These are phyloP conservation scores for Coemansia sp. DNA, from an alignment of 192 early-diverging fungal species.

Conservation along the genomic window DNA sequence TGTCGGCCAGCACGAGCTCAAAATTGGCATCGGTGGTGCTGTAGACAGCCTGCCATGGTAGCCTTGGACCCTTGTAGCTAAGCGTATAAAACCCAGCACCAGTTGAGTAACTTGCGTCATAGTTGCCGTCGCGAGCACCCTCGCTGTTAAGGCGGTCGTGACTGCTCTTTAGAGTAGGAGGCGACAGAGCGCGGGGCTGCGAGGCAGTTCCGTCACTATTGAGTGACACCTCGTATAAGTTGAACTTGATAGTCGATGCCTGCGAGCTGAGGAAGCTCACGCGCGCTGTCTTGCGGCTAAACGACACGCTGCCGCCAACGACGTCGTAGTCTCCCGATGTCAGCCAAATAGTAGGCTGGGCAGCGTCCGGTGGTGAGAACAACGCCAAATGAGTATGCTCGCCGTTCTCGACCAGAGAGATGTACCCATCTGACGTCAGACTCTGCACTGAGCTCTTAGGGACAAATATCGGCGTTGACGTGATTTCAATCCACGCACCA, in stretches of 20 bases:
- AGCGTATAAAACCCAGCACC: conserved; percentile 73
- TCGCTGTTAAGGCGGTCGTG: conserved; percentile 23
- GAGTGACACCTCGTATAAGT: conserved; percentile 55
- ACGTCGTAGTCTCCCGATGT: conserved; percentile 77
- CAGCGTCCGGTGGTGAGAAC: conserved; percentile 57
- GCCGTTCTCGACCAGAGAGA: conserved; percentile 66
- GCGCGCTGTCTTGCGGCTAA: conserved; percentile 37
- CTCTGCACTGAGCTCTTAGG: conserved; percentile 24
- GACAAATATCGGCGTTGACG: conserved; percentile 39
- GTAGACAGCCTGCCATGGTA: conserved; percentile 75
- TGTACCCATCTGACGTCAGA: conserved; percentile 57
- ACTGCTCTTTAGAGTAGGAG: conserved; percentile 27
- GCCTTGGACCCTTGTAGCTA: conserved; percentile 79
- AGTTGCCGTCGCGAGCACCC: conserved; percentile 52
- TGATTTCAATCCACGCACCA: conserved; percentile 74
- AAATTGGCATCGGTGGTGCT: conserved; percentile 58
- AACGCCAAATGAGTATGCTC: conserved; percentile 72
- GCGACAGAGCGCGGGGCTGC: conserved; percentile 32
- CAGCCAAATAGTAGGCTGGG: conserved; percentile 59
- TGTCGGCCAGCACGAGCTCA: conserved; percentile 61
- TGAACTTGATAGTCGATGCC: conserved; percentile 36
- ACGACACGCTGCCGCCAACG: conserved; percentile 42
- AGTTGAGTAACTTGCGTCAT: conserved; percentile 72
- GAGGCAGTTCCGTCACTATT: conserved; percentile 17
- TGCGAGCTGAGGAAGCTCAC: conserved; percentile 57